These are phyloP conservation scores for Polygonum maritimum DNA, from an alignment of 148 eudicot species.

Conservation along the genomic window DNA sequence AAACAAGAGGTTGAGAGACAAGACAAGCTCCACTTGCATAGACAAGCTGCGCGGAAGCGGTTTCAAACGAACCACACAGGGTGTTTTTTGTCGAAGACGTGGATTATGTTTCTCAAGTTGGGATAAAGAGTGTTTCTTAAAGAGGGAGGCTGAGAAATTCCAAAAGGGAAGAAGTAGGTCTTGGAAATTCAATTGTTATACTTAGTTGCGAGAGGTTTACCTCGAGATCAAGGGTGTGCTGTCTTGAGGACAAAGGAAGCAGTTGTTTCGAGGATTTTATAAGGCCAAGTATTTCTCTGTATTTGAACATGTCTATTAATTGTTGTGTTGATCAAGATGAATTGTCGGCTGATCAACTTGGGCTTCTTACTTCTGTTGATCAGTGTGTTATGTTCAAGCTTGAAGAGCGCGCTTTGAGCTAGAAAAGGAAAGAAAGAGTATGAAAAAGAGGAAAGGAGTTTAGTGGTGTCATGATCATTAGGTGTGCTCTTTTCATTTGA, in stretches of 20 bases:
- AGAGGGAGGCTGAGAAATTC: conserved; percentile 42
- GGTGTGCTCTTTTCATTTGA: background rate
- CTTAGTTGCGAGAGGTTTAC: conserved; percentile 54
- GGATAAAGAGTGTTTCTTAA: conserved; percentile 63
- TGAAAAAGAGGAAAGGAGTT: background rate
- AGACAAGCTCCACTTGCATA: conserved; percentile 43
- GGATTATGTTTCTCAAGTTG: conserved; percentile 56
- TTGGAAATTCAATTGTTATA: conserved; percentile 60
- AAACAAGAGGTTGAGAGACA: conserved; percentile 63
- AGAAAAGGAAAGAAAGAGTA: conserved; percentile 12
- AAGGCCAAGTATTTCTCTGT: conserved; percentile 44
- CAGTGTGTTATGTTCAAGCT: conserved; percentile 38
- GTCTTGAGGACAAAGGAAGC: conserved; percentile 30
- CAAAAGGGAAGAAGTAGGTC: conserved; percentile 47
- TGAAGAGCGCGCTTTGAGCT: conserved; percentile 27
- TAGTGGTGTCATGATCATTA: background rate
- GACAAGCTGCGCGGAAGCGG: conserved; percentile 44
- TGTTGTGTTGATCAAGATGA: conserved; percentile 11
- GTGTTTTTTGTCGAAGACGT: conserved; percentile 73
- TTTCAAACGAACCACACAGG: conserved; percentile 51
- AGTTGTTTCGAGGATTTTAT: background rate
- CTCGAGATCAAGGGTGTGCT: conserved; percentile 56
- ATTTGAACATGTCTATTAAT: conserved; percentile 62
- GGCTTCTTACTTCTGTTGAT: conserved; percentile 61
- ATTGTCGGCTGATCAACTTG: conserved; percentile 37